Evolutionary conservation across 257 asterid genomes (phyloP).

Genomic region (Ajuga chamaepitys): DNA sequence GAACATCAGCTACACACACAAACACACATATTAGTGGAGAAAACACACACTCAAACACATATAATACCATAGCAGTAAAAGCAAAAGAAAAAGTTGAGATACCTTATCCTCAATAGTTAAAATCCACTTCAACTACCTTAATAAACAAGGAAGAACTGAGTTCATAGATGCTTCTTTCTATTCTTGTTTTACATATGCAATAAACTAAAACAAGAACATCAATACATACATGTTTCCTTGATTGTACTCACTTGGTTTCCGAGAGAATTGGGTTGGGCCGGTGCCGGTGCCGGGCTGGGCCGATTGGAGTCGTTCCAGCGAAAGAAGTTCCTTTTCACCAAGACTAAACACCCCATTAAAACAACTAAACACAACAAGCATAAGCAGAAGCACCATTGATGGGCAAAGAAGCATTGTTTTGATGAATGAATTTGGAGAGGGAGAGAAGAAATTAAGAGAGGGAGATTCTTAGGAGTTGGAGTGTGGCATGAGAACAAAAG

Average conservation of each 20-base stretch:
- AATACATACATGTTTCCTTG: neutral
- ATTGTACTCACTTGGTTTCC: constrained; percentile 53
- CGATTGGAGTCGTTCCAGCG: constrained; percentile 31
- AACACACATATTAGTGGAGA: too few species aligned
- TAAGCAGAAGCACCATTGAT: constrained; percentile 16
- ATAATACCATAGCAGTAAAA: neutral
- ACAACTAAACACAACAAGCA: constrained; percentile 12
- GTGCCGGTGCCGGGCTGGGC: neutral
- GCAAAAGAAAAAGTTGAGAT: neutral
- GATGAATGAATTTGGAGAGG: neutral
- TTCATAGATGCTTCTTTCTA: neutral
- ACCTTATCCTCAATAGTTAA: constrained; percentile 12
- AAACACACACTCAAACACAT: neutral
- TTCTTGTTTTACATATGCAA: neutral
- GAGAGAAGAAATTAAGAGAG: constrained; percentile 5
- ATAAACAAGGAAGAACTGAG: neutral
- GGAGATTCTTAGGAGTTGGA: constrained; percentile 62
- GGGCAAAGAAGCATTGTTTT: constrained; percentile 10
- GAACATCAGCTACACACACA: neutral
- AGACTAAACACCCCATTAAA: constrained; percentile 18
- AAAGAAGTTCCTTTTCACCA: constrained; percentile 37
- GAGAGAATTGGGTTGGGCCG: constrained; percentile 26
- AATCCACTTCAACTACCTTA: constrained; percentile 13
- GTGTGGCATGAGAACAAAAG: constrained; percentile 61
- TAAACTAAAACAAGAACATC: neutral